Conservation (phyloP, 768 basidiomycete species). For the Rhodocollybia butyracea region DNA sequence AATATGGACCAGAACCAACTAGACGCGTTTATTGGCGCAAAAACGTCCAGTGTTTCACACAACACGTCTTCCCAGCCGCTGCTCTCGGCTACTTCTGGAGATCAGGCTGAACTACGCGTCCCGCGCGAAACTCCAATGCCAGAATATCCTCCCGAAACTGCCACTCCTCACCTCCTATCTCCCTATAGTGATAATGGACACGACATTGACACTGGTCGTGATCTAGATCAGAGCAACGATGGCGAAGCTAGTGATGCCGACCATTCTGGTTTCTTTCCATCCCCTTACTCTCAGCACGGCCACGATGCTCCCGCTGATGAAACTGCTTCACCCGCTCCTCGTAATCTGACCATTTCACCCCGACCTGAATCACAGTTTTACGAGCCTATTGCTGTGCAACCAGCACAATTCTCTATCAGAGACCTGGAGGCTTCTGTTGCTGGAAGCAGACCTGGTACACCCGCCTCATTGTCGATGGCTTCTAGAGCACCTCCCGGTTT, state of each 20-base stretch:
- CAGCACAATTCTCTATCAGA: neutral
- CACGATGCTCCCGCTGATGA: neutral
- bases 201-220: neutral
- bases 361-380: neutral
- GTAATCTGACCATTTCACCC: neutral
- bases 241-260: neutral
- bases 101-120: too few species aligned
- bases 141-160: neutral
- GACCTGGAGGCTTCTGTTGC: neutral
- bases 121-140: too few species aligned
- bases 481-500: too few species aligned
- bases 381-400: neutral
- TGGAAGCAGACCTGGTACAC: neutral
- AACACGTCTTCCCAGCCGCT: neutral
- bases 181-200: neutral
- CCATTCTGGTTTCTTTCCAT: constrained; percentile 2
- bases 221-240: neutral
- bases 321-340: neutral
- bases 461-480: constrained; percentile 3
- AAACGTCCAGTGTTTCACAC: neutral
- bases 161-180: neutral
- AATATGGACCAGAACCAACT: neutral
- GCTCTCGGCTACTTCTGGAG: neutral
- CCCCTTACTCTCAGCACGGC: constrained; percentile 2
- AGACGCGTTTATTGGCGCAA: neutral